phyloP scores from a whole-genome alignment of 192 early-diverging fungal genomes.

The Thoreauomyces humboldtii region DNA sequence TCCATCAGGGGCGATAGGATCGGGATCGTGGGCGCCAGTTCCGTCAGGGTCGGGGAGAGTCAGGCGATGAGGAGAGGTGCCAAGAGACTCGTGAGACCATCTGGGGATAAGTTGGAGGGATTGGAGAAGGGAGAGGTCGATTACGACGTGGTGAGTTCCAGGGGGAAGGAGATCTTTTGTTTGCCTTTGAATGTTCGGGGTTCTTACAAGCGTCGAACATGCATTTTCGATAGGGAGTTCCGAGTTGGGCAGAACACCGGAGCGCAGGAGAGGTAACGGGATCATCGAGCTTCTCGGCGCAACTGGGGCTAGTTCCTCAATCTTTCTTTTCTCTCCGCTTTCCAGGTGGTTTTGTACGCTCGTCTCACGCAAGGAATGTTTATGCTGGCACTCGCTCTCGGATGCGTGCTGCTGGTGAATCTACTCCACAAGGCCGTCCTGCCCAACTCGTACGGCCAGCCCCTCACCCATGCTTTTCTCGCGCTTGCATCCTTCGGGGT shows the following conservation, averaged over 20 bases:
- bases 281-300: no score
- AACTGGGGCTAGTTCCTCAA: no score
- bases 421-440: not conserved
- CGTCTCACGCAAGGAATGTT: not conserved
- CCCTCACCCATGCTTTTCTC: not conserved
- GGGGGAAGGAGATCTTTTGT: no score
- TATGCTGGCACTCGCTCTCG: not conserved
- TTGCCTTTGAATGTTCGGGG: no score
- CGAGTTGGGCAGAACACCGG: conserved; percentile 8
- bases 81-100: not conserved
- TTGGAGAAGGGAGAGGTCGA: conserved; percentile 3
- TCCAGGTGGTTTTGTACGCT: not conserved
- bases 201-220: no score
- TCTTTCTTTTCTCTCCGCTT: no score
- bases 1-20: not conserved
- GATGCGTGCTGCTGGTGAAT: not conserved
- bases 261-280: no score
- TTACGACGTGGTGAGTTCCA: no score
- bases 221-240: not conserved
- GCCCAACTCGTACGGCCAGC: not conserved
- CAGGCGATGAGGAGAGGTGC: not conserved
- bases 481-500: not conserved
- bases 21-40: not conserved
- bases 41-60: not conserved
- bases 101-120: not conserved